These are phyloP conservation scores for Arabidopsis arenosa DNA, from an alignment of 345 rosid species.

Conservation along the genomic window DNA sequence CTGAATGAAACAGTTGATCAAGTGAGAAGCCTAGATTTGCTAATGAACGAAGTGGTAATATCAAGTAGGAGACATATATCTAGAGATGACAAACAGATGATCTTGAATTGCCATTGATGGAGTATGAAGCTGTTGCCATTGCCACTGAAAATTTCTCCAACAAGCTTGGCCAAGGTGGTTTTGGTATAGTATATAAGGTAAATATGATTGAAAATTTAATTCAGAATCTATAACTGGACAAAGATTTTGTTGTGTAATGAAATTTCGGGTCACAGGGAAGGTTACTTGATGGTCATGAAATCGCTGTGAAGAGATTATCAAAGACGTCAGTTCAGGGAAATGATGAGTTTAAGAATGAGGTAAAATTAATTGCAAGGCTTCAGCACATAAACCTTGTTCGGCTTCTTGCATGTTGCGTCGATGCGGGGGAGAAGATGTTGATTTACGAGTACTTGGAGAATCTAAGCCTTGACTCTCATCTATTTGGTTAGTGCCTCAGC, in stretches of 20 bases:
- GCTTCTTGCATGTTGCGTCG: slow-evolving; percentile 70
- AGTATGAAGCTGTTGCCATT: slow-evolving; percentile 33
- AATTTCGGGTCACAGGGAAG: slow-evolving; percentile 48
- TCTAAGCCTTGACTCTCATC: slow-evolving; percentile 68
- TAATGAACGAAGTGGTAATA: slow-evolving; percentile 62
- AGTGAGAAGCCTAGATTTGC: slow-evolving; percentile 71
- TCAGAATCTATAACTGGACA: neutral
- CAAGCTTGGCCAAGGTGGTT: slow-evolving; percentile 57
- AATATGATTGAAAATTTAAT: neutral
- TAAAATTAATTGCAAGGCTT: slow-evolving; percentile 75
- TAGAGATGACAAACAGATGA: slow-evolving; percentile 33
- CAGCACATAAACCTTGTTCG: slow-evolving; percentile 86
- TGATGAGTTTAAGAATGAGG: slow-evolving; percentile 88
- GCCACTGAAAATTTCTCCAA: slow-evolving; percentile 37
- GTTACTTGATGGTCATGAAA: slow-evolving; percentile 62
- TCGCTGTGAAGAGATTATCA: slow-evolving; percentile 86
- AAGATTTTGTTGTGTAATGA: neutral
- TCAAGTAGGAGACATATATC: slow-evolving; percentile 64
- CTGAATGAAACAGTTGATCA: slow-evolving; percentile 46
- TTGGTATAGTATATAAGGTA: slow-evolving; percentile 90
- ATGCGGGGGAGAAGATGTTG: slow-evolving; percentile 73
- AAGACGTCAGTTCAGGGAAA: slow-evolving; percentile 72
- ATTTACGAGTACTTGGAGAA: slow-evolving; percentile 87
- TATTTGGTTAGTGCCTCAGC: slow-evolving; percentile 60
- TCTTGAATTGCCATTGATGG: slow-evolving; percentile 37